Conservation (phyloP, 1,284 basidiomycete species). For the Trametes versicolor region DNA sequence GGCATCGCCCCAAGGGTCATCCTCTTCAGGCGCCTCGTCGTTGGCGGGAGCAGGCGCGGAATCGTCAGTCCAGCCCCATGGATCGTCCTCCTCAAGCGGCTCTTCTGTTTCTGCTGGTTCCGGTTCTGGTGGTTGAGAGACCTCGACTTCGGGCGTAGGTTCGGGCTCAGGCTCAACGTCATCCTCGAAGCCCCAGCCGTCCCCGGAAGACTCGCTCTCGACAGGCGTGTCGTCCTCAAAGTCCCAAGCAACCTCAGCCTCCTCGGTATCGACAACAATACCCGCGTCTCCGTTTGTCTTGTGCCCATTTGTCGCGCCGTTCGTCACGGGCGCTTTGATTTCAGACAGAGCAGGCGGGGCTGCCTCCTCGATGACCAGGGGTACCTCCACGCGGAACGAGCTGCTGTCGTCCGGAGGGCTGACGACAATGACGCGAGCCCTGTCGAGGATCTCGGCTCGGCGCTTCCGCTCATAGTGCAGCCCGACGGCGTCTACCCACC, state of each 20-base stretch:
- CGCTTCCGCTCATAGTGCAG: slow-evolving; percentile 80
- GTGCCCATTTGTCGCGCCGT: not conserved
- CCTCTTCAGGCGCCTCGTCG: slow-evolving; percentile 43
- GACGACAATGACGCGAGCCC: slow-evolving; percentile 59
- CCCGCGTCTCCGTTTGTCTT: slow-evolving; percentile 45
- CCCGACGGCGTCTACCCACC: slow-evolving; percentile 70
- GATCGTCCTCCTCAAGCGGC: slow-evolving; percentile 52
- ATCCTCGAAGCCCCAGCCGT: slow-evolving; percentile 68
- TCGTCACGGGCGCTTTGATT: slow-evolving; percentile 35
- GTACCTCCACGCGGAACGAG: slow-evolving; percentile 50
- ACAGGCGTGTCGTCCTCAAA: slow-evolving; percentile 42
- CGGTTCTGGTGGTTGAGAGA: slow-evolving; percentile 26
- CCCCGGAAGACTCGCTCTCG: slow-evolving; percentile 25
- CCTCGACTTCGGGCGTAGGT: slow-evolving; percentile 30
- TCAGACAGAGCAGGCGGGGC: slow-evolving; percentile 29
- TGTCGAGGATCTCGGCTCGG: slow-evolving; percentile 68
- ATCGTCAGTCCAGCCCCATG: slow-evolving; percentile 77
- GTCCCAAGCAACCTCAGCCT: slow-evolving; percentile 48
- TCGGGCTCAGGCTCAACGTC: slow-evolving; percentile 47
- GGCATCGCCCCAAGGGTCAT: slow-evolving; percentile 62
- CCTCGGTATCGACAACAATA: slow-evolving; percentile 33
- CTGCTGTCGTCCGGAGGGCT: slow-evolving; percentile 39
- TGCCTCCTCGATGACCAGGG: slow-evolving; percentile 27
- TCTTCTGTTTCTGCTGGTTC: slow-evolving; percentile 38
- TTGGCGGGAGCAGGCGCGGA: slow-evolving; percentile 40